These are phyloP conservation scores for Lathyrus aphaca DNA, from an alignment of 306 rosid species.

Conservation along the genomic window DNA sequence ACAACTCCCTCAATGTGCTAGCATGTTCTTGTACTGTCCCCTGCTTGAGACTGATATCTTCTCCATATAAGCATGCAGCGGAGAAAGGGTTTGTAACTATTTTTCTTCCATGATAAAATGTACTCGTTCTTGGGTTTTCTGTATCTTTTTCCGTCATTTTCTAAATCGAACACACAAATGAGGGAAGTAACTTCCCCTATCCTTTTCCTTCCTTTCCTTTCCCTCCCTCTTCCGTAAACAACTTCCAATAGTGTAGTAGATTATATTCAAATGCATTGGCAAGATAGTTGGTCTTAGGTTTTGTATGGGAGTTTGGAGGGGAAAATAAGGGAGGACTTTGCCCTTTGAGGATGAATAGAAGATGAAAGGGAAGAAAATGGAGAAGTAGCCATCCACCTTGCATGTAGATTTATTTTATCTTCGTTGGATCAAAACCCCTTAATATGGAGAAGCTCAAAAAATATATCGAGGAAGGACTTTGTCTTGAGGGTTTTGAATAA, in stretches of 20 bases:
- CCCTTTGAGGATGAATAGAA: neutral
- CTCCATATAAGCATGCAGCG: constrained; percentile 9
- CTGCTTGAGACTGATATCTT: constrained; percentile 3
- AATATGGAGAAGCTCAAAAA: neutral
- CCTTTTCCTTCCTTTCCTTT: too few relatives aligned
- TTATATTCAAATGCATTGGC: too few relatives aligned
- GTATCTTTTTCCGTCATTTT: too few relatives aligned
- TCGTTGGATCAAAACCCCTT: neutral
- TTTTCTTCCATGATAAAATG: constrained; percentile 5
- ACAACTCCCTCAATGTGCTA: neutral
- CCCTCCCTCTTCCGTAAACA: too few relatives aligned
- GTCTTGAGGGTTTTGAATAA: neutral
- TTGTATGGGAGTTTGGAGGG: too few relatives aligned
- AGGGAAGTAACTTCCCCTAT: too few relatives aligned
- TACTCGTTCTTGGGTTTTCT: neutral
- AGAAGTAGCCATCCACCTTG: neutral
- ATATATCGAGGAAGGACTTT: neutral
- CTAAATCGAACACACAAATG: too few relatives aligned
- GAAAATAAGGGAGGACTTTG: neutral
- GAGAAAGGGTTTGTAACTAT: constrained; percentile 9
- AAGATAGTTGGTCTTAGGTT: too few relatives aligned
- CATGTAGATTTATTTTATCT: neutral
- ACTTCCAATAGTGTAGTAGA: too few relatives aligned
- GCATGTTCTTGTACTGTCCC: neutral
- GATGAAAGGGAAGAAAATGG: neutral